These are phyloP conservation scores for Xanthoconium purpureum DNA, from an alignment of 768 basidiomycete species.

Conservation along the genomic window DNA sequence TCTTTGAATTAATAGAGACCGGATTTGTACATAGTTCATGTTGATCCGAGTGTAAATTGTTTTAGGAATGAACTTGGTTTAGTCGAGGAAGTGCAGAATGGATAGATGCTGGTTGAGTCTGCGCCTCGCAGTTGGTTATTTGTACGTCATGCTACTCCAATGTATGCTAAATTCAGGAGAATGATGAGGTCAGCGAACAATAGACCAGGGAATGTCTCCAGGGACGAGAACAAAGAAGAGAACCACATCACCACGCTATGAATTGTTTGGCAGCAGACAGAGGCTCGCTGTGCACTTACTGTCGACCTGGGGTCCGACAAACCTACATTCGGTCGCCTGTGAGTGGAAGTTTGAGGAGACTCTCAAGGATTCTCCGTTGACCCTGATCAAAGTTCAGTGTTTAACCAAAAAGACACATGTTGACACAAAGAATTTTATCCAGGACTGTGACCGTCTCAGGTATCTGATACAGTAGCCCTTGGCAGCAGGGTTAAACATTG, in stretches of 20 bases:
- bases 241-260: not conserved
- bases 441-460: not conserved
- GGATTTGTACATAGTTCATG: slow-evolving; percentile 16
- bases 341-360: too few species aligned
- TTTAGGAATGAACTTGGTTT: slow-evolving; percentile 15
- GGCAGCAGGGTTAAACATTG: too few species aligned
- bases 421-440: slow-evolving; percentile 16
- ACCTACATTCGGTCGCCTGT: not conserved
- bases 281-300: not conserved
- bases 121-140: slow-evolving; percentile 13
- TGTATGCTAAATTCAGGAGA: slow-evolving; percentile 25
- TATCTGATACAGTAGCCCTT: too few species aligned
- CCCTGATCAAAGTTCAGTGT: slow-evolving; percentile 1
- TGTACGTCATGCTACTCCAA: slow-evolving; percentile 27
- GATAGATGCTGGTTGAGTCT: slow-evolving; percentile 7
- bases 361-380: not conserved
- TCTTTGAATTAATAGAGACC: slow-evolving; percentile 1
- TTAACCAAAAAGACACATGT: slow-evolving; percentile 2
- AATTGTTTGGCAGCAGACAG: not conserved
- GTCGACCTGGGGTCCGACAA: not conserved
- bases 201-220: slow-evolving; percentile 1
- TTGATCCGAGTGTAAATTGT: slow-evolving; percentile 24
- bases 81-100: slow-evolving; percentile 13
- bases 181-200: slow-evolving; percentile 19
- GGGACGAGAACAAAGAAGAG: not conserved